Evolutionary conservation across 495 filamentous ascomycete species (phyloP).

Genomic region (Daldinia concentrica): DNA sequence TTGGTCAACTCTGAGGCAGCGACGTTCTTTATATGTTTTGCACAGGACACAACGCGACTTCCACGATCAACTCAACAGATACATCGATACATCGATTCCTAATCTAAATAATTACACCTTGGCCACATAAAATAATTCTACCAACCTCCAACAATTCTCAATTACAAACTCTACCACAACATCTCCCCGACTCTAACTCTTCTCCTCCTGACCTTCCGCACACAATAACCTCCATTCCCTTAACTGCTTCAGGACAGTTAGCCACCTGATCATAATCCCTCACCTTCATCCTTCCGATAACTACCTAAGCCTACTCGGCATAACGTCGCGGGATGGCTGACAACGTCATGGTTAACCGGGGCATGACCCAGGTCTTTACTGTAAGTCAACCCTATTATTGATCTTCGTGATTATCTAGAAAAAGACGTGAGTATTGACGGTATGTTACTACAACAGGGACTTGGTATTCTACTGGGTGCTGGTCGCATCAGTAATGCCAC

Average conservation of each 20-base stretch:
- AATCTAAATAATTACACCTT: neutral
- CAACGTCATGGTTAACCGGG: constrained; percentile 11
- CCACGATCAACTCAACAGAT: neutral
- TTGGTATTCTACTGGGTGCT: constrained; percentile 30
- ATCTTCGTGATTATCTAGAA: neutral
- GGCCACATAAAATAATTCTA: neutral
- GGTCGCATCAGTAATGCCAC: constrained; percentile 16
- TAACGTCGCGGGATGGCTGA: constrained; percentile 7
- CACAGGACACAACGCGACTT: neutral
- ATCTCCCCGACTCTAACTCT: neutral
- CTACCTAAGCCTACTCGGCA: neutral
- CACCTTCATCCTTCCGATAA: too few species aligned
- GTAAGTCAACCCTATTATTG: constrained; percentile 9
- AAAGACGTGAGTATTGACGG: neutral
- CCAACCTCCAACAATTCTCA: neutral
- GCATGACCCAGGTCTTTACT: constrained; percentile 20
- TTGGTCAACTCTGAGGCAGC: neutral
- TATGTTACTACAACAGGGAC: constrained; percentile 13
- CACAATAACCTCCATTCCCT: neutral
- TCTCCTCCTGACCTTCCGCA: neutral
- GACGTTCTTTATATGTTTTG: neutral
- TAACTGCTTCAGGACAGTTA: neutral
- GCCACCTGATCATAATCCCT: neutral
- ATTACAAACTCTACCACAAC: neutral
- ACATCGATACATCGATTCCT: neutral